Conservation (phyloP, 352 stramenopile species). For the Phytophthora tentaculata region DNA sequence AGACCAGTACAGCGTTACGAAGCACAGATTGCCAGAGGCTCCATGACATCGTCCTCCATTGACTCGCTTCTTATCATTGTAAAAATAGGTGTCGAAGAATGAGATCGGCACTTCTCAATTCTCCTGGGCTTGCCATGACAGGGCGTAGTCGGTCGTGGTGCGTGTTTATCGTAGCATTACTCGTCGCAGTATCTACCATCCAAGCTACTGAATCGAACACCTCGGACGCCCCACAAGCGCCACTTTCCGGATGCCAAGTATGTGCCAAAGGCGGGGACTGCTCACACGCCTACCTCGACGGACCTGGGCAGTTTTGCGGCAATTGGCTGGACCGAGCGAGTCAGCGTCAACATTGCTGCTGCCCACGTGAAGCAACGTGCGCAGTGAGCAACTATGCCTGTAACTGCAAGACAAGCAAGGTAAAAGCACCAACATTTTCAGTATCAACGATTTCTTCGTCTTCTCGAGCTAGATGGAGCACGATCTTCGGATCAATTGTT, state of each 20-base stretch:
- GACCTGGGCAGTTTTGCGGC: constrained; percentile 36
- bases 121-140: constrained; percentile 16
- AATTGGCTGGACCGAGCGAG: constrained; percentile 38
- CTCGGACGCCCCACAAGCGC: constrained; percentile 20
- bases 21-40: no score
- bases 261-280: constrained; percentile 30
- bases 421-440: constrained; percentile 12
- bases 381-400: constrained; percentile 38
- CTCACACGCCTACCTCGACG: constrained; percentile 36
- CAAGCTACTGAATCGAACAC: constrained; percentile 17
- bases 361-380: constrained; percentile 33
- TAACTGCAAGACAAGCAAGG: constrained; percentile 30
- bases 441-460: neutral
- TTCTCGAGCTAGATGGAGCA: constrained; percentile 14
- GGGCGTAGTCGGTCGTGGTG: constrained; percentile 20
- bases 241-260: constrained; percentile 36
- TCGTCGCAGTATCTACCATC: constrained; percentile 1
- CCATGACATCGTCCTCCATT: no score
- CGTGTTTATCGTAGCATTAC: neutral
- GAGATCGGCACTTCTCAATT: constrained; percentile 1
- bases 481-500: constrained; percentile 17
- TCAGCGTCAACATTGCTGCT: constrained; percentile 41
- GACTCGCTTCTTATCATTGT: no score
- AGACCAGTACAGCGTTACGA: no score
- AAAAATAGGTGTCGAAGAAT: no score